These are phyloP conservation scores for Tetraselmis striata DNA, from an alignment of 139 green algal genomes.

Conservation along the genomic window DNA sequence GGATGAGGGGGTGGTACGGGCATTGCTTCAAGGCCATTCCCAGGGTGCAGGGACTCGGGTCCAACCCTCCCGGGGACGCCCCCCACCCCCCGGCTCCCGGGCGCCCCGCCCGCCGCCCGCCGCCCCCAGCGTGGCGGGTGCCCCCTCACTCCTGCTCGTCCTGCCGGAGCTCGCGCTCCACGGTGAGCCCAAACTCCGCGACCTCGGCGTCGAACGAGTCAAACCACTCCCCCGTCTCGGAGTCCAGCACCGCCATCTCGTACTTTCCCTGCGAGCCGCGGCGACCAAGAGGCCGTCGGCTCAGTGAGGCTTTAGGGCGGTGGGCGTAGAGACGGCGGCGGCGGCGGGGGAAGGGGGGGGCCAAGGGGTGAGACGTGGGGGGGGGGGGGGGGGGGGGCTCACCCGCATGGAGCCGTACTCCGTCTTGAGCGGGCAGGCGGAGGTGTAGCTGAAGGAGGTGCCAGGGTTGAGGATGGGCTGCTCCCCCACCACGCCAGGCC, in stretches of 20 bases:
- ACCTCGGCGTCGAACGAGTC: neutral
- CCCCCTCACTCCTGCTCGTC: neutral
- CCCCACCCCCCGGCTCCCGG: neutral
- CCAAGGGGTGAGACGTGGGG: too few relatives aligned
- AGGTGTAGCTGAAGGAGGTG: constrained; percentile 59
- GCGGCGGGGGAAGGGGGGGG: too few relatives aligned
- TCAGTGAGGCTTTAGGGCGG: too few relatives aligned
- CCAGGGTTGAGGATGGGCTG: constrained; percentile 66
- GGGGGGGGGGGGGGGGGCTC: neutral
- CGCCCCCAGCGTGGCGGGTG: too few relatives aligned
- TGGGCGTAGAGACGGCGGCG: too few relatives aligned
- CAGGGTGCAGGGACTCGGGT: too few relatives aligned
- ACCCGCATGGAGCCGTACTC: constrained; percentile 58
- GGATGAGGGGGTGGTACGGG: too few relatives aligned
- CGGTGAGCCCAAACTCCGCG: neutral
- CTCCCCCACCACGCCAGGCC: constrained; percentile 68
- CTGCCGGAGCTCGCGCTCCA: neutral
- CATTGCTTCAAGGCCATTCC: too few relatives aligned
- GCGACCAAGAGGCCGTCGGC: too few relatives aligned
- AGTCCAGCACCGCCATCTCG: neutral
- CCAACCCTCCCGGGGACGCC: neutral
- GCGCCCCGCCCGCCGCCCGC: too few relatives aligned
- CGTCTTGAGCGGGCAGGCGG: constrained; percentile 54
- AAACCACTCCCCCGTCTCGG: neutral
- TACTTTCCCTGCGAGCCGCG: neutral